phyloP scores from a whole-genome alignment of 2,329 filamentous ascomycete species.

The Exophiala viscosa region DNA sequence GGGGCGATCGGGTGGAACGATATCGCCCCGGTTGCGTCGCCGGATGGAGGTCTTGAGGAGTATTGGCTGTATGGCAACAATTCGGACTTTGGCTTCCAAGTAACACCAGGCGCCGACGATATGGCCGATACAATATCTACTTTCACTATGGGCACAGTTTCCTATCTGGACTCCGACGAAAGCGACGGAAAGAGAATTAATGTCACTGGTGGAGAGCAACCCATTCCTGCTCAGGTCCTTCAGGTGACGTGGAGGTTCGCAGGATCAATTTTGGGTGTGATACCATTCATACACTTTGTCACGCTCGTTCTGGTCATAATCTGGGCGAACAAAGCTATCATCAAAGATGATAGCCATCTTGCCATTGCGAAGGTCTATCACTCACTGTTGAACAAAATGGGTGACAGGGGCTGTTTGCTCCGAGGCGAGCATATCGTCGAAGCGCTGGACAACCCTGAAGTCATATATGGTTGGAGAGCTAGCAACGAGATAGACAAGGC shows the following conservation, averaged over 20 bases:
- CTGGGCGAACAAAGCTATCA: conserved; percentile 27
- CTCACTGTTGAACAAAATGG: conserved; percentile 14
- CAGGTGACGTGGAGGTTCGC: conserved; percentile 60
- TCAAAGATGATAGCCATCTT: conserved; percentile 26
- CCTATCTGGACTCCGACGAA: conserved; percentile 12
- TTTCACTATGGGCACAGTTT: conserved; percentile 21
- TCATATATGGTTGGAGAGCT: conserved; percentile 19
- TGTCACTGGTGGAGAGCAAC: conserved; percentile 81
- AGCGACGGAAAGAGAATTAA: conserved; percentile 36
- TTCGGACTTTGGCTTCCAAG: conserved; percentile 9
- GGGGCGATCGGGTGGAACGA: conserved; percentile 23
- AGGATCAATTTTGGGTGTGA: conserved; percentile 17
- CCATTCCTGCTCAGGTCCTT: conserved; percentile 79
- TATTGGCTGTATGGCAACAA: conserved; percentile 19
- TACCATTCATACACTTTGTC: conserved; percentile 23
- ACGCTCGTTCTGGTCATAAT: conserved; percentile 21
- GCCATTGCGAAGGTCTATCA: conserved; percentile 24
- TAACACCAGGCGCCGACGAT: not conserved
- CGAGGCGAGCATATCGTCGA: conserved; percentile 22
- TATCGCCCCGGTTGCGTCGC: conserved; percentile 4
- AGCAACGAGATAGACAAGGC: conserved; percentile 10
- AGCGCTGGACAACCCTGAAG: conserved; percentile 16
- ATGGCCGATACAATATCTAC: conserved; percentile 16
- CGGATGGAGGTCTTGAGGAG: conserved; percentile 3
- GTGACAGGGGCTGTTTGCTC: conserved; percentile 24